Evolutionary conservation across 2,329 filamentous ascomycete species (phyloP), one percentile per base, ranked within the genome.

Genomic region (Hymenoscyphus occultus): DNA sequence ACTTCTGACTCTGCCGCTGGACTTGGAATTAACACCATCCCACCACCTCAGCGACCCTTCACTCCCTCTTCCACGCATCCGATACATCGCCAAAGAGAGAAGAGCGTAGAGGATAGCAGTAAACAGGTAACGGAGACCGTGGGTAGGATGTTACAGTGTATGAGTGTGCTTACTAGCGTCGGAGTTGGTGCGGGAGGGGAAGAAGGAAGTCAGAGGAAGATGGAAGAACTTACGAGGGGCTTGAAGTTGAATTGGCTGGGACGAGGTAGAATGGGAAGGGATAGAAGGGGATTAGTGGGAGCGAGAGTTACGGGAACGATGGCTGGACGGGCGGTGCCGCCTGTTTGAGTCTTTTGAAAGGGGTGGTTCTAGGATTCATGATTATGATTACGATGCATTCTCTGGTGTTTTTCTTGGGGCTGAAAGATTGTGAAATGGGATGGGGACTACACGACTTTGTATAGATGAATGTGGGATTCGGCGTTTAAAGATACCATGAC

Each of bases 161-260:
- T 98, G 77, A 94, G 90, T 75, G 93, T 99, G 7, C 82, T 99
- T 28, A 91, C 92, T 2, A 89, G 88, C 67, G 85, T 96, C 13
- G 89, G 81, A 7, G 68, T 72, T 39, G 67, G 71, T 7, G 68
- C 65, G n/a, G 71, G 72, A 56, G 70, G 70, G 9, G 85, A 85
- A 10, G 92, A 96, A 69, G 87, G 90, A 45, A 84, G 86, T 1
- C 91, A 94, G 74, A 84, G 84, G 64, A 92, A 90, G 77, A 90
- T 98, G 73, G 90, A 94, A 67, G 86, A 93, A 73, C 80, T 99
- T 68, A 92, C 90, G 64, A 90, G 92, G 74, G 88, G 95, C 71
- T 81, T 99, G 67, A 99, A 98, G 79, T 87, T 97, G 73, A 99
- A 99, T 77, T 99, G 95, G 95, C 83, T 99, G 1, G 94, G 94